Base-by-base conservation (phyloP, 2,329 filamentous ascomycete species). In the Domatiomyces globalis region DNA sequence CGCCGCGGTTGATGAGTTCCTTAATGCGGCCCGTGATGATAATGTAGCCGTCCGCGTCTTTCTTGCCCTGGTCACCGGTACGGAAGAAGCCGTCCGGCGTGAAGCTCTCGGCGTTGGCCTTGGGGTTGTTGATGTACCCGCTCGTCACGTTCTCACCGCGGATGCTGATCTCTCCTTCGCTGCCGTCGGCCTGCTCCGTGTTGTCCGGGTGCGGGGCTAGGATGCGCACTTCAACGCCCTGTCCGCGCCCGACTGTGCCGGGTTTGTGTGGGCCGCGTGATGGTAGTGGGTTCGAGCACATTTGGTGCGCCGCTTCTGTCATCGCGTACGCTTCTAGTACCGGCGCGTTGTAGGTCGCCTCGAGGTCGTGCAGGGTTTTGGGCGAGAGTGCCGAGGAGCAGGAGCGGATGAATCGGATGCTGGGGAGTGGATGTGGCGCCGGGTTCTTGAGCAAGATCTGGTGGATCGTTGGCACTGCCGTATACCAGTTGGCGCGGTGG, bases 21-120 rank as follows among this genome's bases (percentile, higher is more conserved):
- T 94, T 94, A 70, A 94, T 94, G 49, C 87, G 77, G n/a, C 87
- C 87, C 0, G 87, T 94, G 67, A 94, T 90, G 63, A 85, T 76
- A 9, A 94, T 72, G 64, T 92, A 94, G 54, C 86, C 85, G 59
- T 92, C 85, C 52, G 79, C 70, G 62, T 94, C 87, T 64, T 80
- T 76, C 69, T 84, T 85, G 48, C 87, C 87, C 67, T 94, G 86
- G 63, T 94, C 87, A 5, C 87, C 87, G 0, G 87, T 94, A 60
- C 87, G 78, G 77, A 94, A 94, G 71, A 86, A 94, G 8, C 85
- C 84, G n/a, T 73, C 73, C 57, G 77, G 73, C 25, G 84, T 84
- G 67, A 87, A 92, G 0, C 84, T 81, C 6, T 80, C 75, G 27
- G 76, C 76, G 65, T 92, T 94, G 52, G 87, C 87, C 18, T 78